Percentiles rank a stretch among this genome's conserved stretches.
Conservation (phyloP, 371 early-diverging fungal species). For the Nematocida ironsii region DNA sequence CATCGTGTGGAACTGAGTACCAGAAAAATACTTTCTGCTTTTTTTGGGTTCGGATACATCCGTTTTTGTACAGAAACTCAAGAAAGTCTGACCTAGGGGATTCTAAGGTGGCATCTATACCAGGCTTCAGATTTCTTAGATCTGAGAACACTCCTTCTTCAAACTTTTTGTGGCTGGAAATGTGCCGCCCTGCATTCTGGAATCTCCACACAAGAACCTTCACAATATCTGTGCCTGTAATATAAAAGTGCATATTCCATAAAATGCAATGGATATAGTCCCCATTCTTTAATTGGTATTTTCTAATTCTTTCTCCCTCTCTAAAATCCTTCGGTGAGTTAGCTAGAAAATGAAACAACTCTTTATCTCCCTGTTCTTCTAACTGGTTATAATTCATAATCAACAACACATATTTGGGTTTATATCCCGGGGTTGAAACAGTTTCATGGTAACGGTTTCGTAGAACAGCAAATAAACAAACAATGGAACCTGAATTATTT, state of each 20-base stretch:
- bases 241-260: conserved; percentile 71
- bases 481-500: background rate
- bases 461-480: conserved; percentile 58
- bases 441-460: conserved; percentile 54
- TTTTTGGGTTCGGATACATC: conserved; percentile 97
- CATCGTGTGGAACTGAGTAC: conserved; percentile 92
- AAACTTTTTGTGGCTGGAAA: conserved; percentile 88
- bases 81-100: conserved; percentile 88
- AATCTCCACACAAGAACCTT: conserved; percentile 87
- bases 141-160: conserved; percentile 97
- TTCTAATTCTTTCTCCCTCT: conserved; percentile 70
- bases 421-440: conserved; percentile 43
- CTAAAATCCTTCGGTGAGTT: conserved; percentile 70
- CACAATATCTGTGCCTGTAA: conserved; percentile 93
- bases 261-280: conserved; percentile 71
- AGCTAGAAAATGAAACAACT: conserved; percentile 69
- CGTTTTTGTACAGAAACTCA: conserved; percentile 90
- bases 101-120: conserved; percentile 88
- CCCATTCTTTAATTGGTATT: conserved; percentile 71
- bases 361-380: conserved; percentile 67
- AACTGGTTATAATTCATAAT: conserved; percentile 64
- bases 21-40: conserved; percentile 97
- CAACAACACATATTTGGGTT: background rate
- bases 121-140: conserved; percentile 91
- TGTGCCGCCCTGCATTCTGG: conserved; percentile 79